These are phyloP conservation scores for Alternaria viburni DNA, from an alignment of 2,329 filamentous ascomycete species.

Conservation along the genomic window DNA sequence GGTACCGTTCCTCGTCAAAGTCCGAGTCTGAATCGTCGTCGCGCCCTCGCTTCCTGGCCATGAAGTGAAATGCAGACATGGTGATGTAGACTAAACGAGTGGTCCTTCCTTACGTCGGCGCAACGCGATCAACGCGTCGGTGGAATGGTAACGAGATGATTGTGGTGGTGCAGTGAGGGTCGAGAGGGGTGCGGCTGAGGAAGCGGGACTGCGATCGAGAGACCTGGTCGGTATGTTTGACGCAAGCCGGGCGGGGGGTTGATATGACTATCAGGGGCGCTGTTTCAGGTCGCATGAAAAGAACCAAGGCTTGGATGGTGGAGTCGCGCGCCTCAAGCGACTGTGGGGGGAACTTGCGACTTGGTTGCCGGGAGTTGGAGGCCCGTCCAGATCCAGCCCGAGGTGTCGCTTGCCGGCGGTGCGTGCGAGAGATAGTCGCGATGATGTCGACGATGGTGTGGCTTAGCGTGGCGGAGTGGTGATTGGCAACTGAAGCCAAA, in stretches of 20 bases:
- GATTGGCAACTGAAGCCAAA: slow-evolving; percentile 1
- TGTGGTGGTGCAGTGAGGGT: slow-evolving; percentile 13
- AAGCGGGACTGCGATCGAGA: slow-evolving; percentile 18
- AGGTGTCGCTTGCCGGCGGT: slow-evolving; percentile 4
- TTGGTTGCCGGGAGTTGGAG: slow-evolving; percentile 7
- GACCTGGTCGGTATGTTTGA: slow-evolving; percentile 38
- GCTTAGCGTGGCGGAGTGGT: slow-evolving; percentile 9
- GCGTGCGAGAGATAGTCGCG: slow-evolving; percentile 6
- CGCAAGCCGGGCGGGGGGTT: slow-evolving; percentile 28
- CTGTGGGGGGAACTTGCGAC: slow-evolving; percentile 11
- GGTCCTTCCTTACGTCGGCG: slow-evolving; percentile 2
- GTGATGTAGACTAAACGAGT: slow-evolving; percentile 8
- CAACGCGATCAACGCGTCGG: slow-evolving; percentile 31
- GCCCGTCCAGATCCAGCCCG: not conserved
- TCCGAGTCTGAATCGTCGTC: slow-evolving; percentile 44
- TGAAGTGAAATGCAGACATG: slow-evolving; percentile 43
- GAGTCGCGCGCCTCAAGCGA: slow-evolving; percentile 20
- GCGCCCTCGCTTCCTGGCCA: slow-evolving; percentile 39
- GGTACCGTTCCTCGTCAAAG: slow-evolving; percentile 37
- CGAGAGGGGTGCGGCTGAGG: slow-evolving; percentile 19
- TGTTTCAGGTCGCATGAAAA: slow-evolving; percentile 44
- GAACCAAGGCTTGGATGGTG: slow-evolving; percentile 18
- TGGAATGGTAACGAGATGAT: slow-evolving; percentile 17
- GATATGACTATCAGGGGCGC: slow-evolving; percentile 39
- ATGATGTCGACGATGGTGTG: slow-evolving; percentile 9